These are phyloP conservation scores for Panicum virgatum DNA, from an alignment of 202 grass and related monocot species.

Conservation along the genomic window DNA sequence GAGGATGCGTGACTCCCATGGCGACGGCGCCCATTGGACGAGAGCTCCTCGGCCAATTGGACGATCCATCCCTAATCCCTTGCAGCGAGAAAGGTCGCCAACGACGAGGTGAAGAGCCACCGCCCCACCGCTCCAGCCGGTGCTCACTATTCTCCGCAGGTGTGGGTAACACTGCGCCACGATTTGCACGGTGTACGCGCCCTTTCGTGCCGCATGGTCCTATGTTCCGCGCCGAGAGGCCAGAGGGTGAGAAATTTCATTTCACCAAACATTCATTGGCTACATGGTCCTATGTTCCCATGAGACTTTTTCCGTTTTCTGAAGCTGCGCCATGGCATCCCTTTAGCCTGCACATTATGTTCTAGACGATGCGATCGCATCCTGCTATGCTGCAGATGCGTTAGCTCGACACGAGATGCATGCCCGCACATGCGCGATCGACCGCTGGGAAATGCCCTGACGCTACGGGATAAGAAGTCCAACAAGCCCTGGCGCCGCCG, in stretches of 20 bases:
- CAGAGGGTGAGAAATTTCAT: neutral
- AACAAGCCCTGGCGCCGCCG: no score
- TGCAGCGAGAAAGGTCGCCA: neutral
- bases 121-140: neutral
- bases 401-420: neutral
- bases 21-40: constrained; percentile 3
- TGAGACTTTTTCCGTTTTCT: neutral
- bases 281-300: neutral
- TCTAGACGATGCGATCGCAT: neutral
- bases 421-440: neutral
- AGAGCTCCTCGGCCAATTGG: neutral
- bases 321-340: neutral
- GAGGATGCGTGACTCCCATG: neutral
- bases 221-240: neutral
- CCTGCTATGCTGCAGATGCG: neutral
- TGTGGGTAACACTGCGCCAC: no score
- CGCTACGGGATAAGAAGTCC: constrained; percentile 13
- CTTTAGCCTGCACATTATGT: neutral
- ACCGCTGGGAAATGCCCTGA: neutral
- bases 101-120: neutral
- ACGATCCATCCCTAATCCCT: neutral
- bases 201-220: neutral
- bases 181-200: no score
- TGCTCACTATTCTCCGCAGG: no score
- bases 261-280: no score